A percentile compares a stretch with the other conserved stretches of the same genome.
Conservation (phyloP, 1,139 yeast species). For the Saccharomycopsis crataegensis region DNA sequence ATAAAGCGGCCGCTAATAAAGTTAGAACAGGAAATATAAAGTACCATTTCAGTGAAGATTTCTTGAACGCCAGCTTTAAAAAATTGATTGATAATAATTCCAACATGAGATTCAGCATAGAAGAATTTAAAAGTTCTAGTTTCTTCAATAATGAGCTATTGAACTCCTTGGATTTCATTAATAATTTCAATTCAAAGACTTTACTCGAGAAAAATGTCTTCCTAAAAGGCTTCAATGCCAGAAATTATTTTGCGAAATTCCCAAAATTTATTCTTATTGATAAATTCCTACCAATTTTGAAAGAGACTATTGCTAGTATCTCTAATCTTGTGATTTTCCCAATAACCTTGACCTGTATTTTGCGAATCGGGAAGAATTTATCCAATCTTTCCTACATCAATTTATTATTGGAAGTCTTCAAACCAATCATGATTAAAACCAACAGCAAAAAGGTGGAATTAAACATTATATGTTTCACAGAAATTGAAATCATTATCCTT, state of each 20-base stretch:
- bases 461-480: slow-evolving; percentile 27
- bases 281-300: slow-evolving; percentile 67
- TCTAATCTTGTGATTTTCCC: slow-evolving; percentile 44
- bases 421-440: slow-evolving; percentile 35
- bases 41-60: slow-evolving; percentile 39
- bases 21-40: slow-evolving; percentile 35
- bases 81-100: slow-evolving; percentile 30
- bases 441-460: slow-evolving; percentile 37
- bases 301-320: slow-evolving; percentile 24
- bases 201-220: slow-evolving; percentile 62
- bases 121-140: slow-evolving; percentile 46
- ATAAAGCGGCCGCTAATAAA: slow-evolving; percentile 38
- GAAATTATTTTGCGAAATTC: slow-evolving; percentile 53
- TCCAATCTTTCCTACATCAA: slow-evolving; percentile 77
- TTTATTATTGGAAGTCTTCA: slow-evolving; percentile 34
- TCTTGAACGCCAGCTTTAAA: slow-evolving; percentile 41
- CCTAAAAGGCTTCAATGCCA: slow-evolving; percentile 46
- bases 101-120: slow-evolving; percentile 39
- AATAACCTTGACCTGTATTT: slow-evolving; percentile 47
- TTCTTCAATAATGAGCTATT: slow-evolving; percentile 77
- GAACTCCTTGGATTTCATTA: slow-evolving; percentile 75
- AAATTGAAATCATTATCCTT: slow-evolving; percentile 46
- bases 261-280: slow-evolving; percentile 63
- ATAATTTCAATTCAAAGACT: slow-evolving; percentile 73
- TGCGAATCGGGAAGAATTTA: slow-evolving; percentile 57